Evolutionary conservation across 805 yeast species (phyloP).

Genomic region (Grigorovia jiainica): DNA sequence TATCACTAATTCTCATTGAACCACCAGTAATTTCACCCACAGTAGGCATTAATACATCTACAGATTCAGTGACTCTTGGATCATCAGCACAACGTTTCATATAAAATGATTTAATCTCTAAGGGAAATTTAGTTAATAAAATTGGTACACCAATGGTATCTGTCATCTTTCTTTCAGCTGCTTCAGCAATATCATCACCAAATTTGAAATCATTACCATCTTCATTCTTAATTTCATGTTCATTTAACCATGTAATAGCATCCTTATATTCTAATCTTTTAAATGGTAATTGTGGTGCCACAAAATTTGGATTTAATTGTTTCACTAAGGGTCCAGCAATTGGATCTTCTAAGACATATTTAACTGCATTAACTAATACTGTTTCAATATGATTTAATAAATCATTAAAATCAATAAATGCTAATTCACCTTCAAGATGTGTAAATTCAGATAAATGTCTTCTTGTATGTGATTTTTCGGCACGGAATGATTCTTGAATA

Average conservation of each 20-base stretch:
- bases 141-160: conserved; percentile 91
- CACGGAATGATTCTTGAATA: conserved; percentile 97
- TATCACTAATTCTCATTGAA: conserved; percentile 87
- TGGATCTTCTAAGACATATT: conserved; percentile 79
- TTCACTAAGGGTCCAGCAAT: conserved; percentile 82
- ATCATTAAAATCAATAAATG: conserved; percentile 80
- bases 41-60: conserved; percentile 96
- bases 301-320: conserved; percentile 88
- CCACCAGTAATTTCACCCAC: conserved; percentile 99
- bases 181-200: conserved; percentile 99
- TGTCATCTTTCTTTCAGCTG: conserved; percentile 98
- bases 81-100: conserved; percentile 90
- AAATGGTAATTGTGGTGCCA: conserved; percentile 78
- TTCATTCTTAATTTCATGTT: conserved; percentile 88
- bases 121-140: conserved; percentile 88
- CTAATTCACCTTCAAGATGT: conserved; percentile 91
- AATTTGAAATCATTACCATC: conserved; percentile 87
- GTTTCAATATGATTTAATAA: conserved; percentile 77
- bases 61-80: conserved; percentile 93
- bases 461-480: conserved; percentile 97
- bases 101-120: conserved; percentile 94
- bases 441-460: conserved; percentile 96
- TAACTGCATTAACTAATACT: conserved; percentile 57
- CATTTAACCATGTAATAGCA: conserved; percentile 94
- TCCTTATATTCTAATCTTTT: conserved; percentile 83